phyloP scores from a whole-genome alignment of 2,329 filamentous ascomycete species.

The Xylariaceae sp. region DNA sequence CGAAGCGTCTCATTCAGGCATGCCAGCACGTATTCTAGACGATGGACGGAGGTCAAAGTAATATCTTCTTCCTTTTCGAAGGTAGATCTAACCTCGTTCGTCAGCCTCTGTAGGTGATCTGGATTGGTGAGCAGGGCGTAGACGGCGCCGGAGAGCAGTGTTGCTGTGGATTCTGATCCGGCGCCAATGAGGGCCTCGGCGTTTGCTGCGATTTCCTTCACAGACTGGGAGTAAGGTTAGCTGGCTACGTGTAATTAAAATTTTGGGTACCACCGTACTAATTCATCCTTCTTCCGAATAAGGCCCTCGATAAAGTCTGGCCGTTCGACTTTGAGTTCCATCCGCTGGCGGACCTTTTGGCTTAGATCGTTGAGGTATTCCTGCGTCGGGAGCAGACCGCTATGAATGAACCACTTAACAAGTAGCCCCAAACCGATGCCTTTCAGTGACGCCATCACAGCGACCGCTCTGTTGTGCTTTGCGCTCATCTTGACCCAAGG shows the following conservation, averaged over 20 bases:
- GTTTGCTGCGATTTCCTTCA: constrained; percentile 31
- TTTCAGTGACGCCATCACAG: too few species aligned
- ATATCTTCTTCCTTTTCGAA: constrained; percentile 44
- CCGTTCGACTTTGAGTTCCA: constrained; percentile 20
- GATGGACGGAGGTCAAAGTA: constrained; percentile 31
- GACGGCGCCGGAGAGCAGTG: constrained; percentile 40
- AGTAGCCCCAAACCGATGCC: constrained; percentile 15
- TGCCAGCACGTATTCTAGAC: constrained; percentile 39
- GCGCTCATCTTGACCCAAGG: constrained; percentile 41
- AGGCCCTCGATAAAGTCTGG: constrained; percentile 28
- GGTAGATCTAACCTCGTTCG: constrained; percentile 43
- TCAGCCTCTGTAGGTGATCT: constrained; percentile 40
- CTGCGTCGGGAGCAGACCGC: constrained; percentile 7
- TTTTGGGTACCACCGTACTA: too few species aligned
- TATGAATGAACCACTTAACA: constrained; percentile 9
- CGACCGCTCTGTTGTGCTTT: too few species aligned
- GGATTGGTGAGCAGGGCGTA: constrained; percentile 45
- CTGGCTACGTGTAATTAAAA: too few species aligned
- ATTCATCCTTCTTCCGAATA: constrained; percentile 8
- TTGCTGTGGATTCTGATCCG: constrained; percentile 53
- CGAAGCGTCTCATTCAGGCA: constrained; percentile 42
- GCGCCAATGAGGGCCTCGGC: constrained; percentile 42
- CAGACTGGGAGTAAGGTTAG: too few species aligned
- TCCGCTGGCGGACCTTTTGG: too few species aligned
- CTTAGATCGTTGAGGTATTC: too few species aligned